A percentile compares a stretch with the other conserved stretches of the same genome.
These are phyloP conservation scores for Podila clonocystis DNA, from an alignment of 192 early-diverging fungal species.

Conservation along the genomic window DNA sequence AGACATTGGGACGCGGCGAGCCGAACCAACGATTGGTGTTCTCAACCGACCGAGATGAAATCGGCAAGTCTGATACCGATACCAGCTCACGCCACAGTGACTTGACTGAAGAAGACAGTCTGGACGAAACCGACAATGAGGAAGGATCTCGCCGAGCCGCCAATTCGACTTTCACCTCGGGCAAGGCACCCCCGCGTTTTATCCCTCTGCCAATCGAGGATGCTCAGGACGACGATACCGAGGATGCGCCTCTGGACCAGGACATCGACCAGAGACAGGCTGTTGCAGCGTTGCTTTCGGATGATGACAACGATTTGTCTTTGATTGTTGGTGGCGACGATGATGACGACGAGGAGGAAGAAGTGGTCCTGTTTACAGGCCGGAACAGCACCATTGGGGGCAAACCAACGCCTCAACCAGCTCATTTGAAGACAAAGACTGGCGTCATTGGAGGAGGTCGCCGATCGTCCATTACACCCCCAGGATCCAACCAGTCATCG, in stretches of 20 bases:
- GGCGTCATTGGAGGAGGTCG: slow-evolving; percentile 42
- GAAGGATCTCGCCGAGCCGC: too few species aligned
- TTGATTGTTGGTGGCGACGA: slow-evolving; percentile 43
- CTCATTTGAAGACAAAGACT: slow-evolving; percentile 36
- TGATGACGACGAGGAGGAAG: slow-evolving; percentile 50
- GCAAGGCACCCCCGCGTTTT: too few species aligned
- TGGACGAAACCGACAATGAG: background rate
- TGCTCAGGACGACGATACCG: background rate
- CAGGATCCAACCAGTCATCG: slow-evolving; percentile 37
- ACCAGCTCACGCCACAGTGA: slow-evolving; percentile 10
- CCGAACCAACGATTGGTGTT: slow-evolving; percentile 27
- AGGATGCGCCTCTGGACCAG: slow-evolving; percentile 4
- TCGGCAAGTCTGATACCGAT: slow-evolving; percentile 3
- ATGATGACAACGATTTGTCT: slow-evolving; percentile 47
- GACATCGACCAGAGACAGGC: slow-evolving; percentile 29
- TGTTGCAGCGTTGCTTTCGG: slow-evolving; percentile 36
- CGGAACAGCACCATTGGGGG: slow-evolving; percentile 26
- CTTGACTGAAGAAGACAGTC: background rate
- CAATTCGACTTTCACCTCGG: too few species aligned
- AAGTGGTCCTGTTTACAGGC: slow-evolving; percentile 57
- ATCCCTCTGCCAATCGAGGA: too few species aligned
- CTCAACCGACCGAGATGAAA: slow-evolving; percentile 18
- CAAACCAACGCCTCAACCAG: slow-evolving; percentile 37
- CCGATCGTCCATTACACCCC: slow-evolving; percentile 32
- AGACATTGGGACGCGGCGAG: background rate